Conservation (phyloP, 1,139 yeast genomes). For the Scheffersomyces parashehatae region DNA sequence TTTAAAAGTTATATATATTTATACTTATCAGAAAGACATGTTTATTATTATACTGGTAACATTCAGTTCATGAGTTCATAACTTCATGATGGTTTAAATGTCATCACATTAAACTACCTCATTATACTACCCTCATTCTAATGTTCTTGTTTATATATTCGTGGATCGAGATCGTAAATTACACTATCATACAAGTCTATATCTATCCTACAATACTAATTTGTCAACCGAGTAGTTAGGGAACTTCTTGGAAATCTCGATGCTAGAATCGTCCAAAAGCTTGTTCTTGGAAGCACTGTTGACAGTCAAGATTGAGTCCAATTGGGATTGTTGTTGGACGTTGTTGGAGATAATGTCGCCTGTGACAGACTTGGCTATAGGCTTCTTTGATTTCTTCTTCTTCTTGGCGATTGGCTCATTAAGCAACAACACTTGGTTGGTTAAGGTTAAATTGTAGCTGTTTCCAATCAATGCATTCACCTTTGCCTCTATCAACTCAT, state of each 20-base stretch:
- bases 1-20: no score
- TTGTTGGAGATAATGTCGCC: slow-evolving; percentile 21
- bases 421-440: slow-evolving; percentile 49
- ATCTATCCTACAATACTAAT: slow-evolving; percentile 32
- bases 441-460: slow-evolving; percentile 54
- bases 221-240: slow-evolving; percentile 57
- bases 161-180: no score
- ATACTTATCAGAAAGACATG: no score
- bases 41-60: no score
- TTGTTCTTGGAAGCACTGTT: slow-evolving; percentile 30
- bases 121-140: no score
- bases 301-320: slow-evolving; percentile 42
- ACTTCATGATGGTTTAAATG: no score
- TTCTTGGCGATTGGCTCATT: slow-evolving; percentile 20
- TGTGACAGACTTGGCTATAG: slow-evolving; percentile 7
- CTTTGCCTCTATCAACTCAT: slow-evolving; percentile 46
- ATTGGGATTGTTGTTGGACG: slow-evolving; percentile 27
- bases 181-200: no score
- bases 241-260: slow-evolving; percentile 37
- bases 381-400: slow-evolving; percentile 15
- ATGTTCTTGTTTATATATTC: no score
- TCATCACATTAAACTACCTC: no score
- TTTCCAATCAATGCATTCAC: slow-evolving; percentile 51
- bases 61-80: no score
- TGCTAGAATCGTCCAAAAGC: slow-evolving; percentile 27